Conservation (phyloP, 257 asterid species). For the Mentha longifolia region DNA sequence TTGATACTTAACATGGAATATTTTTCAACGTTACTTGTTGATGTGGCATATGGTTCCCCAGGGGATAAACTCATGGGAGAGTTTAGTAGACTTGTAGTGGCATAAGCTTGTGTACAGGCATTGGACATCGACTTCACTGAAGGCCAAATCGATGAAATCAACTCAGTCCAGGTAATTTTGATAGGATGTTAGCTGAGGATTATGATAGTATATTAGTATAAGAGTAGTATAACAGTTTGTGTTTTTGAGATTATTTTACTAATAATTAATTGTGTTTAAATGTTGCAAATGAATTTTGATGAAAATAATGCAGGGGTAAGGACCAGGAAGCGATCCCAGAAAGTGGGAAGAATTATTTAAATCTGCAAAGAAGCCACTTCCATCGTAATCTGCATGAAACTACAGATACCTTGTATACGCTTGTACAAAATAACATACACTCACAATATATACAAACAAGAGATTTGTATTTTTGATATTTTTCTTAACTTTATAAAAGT, state of each 20-base stretch:
- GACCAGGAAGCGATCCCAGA: conserved; percentile 77
- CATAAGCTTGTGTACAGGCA: conserved; percentile 54
- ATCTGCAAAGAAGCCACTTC: conserved; percentile 46
- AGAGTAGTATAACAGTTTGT: no score
- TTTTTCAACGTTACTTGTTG: neutral
- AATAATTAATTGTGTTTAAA: no score
- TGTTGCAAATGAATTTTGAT: neutral
- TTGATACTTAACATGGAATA: neutral
- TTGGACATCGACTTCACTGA: conserved; percentile 72
- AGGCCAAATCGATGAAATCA: conserved; percentile 85
- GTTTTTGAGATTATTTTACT: no score
- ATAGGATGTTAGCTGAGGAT: neutral
- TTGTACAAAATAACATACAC: neutral
- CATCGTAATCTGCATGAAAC: neutral
- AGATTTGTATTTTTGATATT: no score
- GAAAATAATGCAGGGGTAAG: conserved; percentile 75
- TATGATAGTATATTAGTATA: no score
- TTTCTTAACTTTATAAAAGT: no score
- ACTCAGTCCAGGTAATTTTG: conserved; percentile 71
- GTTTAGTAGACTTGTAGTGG: neutral
- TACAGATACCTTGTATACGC: neutral
- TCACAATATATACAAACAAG: no score
- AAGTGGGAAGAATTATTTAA: conserved; percentile 77
- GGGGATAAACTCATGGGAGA: conserved; percentile 97
- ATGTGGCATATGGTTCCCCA: conserved; percentile 32